Conservation (phyloP, 495 filamentous ascomycete genomes). For the Penicillium diatomitis region DNA sequence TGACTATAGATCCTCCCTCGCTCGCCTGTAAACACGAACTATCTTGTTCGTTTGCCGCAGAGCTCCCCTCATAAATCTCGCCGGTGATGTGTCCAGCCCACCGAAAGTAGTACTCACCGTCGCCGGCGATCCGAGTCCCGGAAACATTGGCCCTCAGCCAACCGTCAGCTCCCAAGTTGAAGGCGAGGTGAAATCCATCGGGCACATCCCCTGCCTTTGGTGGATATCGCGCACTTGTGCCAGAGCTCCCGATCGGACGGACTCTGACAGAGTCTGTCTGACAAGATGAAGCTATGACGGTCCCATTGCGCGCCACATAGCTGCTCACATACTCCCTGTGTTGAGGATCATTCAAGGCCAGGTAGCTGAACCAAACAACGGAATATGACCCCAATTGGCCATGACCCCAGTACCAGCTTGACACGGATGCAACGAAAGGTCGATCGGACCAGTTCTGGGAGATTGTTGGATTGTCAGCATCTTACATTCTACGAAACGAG, state of each 20-base stretch:
- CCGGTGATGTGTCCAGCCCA: constrained; percentile 20
- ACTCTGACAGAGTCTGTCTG: constrained; percentile 5
- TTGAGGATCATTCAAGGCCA: constrained; percentile 8
- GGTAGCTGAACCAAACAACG: constrained; percentile 31
- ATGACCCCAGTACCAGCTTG: constrained; percentile 35
- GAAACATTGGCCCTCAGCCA: constrained; percentile 15
- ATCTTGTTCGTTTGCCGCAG: not conserved
- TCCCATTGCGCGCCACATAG: constrained; percentile 22
- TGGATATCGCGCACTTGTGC: constrained; percentile 13
- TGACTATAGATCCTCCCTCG: too few relatives aligned
- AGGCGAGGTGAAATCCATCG: constrained; percentile 12
- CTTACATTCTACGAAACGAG: too few relatives aligned
- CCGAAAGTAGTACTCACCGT: constrained; percentile 15
- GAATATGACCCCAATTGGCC: constrained; percentile 29
- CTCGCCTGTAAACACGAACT: too few relatives aligned
- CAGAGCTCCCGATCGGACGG: constrained; percentile 7
- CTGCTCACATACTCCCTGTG: constrained; percentile 21
- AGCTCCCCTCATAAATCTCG: constrained; percentile 2
- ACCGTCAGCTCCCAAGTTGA: constrained; percentile 1
- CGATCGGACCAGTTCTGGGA: constrained; percentile 23
- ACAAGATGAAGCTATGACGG: constrained; percentile 12
- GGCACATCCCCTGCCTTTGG: constrained; percentile 11
- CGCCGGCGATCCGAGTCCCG: constrained; percentile 5
- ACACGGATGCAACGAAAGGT: constrained; percentile 11
- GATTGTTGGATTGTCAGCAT: not conserved